A percentile compares a stretch with the other conserved stretches of the same genome.
Evolutionary conservation across 768 basidiomycete genomes (phyloP).

Genomic region (Rhizopogon rudus): DNA sequence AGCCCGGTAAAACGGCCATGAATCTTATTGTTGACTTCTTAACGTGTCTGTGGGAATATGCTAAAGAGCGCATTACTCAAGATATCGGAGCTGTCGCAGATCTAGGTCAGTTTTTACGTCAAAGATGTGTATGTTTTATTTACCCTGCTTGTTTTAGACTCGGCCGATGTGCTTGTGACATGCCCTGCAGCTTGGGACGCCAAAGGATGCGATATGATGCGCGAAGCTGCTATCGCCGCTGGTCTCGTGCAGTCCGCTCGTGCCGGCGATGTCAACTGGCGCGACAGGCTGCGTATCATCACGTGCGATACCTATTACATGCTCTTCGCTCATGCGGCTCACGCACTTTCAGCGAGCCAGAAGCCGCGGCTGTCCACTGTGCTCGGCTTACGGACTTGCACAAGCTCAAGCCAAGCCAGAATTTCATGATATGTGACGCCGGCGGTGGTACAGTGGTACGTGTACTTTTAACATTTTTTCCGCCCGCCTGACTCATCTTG

Average conservation of each 20-base stretch:
- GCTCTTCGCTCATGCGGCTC: neutral
- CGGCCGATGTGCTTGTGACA: slow-evolving; percentile 81
- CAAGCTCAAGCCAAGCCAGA: slow-evolving; percentile 73
- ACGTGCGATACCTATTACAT: slow-evolving; percentile 36
- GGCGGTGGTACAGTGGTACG: slow-evolving; percentile 75
- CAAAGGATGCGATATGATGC: slow-evolving; percentile 80
- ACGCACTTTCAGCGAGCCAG: slow-evolving; percentile 45
- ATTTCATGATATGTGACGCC: slow-evolving; percentile 90
- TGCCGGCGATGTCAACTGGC: slow-evolving; percentile 71
- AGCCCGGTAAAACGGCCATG: slow-evolving; percentile 72
- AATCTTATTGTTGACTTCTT: slow-evolving; percentile 85
- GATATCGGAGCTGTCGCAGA: slow-evolving; percentile 86
- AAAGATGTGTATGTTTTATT: neutral
- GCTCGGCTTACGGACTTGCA: slow-evolving; percentile 78
- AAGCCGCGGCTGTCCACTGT: slow-evolving; percentile 91
- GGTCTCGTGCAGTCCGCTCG: slow-evolving; percentile 70
- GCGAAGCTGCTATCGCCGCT: slow-evolving; percentile 76
- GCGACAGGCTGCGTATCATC: slow-evolving; percentile 79
- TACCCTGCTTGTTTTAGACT: slow-evolving; percentile 39
- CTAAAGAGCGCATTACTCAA: slow-evolving; percentile 80
- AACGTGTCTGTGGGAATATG: slow-evolving; percentile 80
- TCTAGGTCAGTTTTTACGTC: slow-evolving; percentile 48
- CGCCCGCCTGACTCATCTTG: neutral
- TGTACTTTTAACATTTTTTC: slow-evolving; percentile 21
- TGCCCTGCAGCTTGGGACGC: slow-evolving; percentile 93